Percentiles rank a stretch among this genome's conserved stretches.
Evolutionary conservation across 2,329 filamentous ascomycete species (phyloP).

Genomic region (Hymenoscyphus infarciens): DNA sequence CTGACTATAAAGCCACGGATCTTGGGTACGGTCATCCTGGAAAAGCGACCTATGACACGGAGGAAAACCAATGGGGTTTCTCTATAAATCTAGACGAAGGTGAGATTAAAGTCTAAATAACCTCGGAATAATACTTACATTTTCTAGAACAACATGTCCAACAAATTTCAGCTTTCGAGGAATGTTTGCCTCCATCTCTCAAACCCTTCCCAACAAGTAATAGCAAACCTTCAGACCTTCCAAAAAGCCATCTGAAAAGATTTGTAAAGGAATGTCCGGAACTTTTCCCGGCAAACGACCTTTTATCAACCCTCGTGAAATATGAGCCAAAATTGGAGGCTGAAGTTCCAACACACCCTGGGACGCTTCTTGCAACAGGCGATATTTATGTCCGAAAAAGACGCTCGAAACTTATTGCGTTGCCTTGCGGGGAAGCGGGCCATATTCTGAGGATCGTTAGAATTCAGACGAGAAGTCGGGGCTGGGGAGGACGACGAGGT

Average conservation of each 20-base stretch:
- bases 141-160: slow-evolving; percentile 23
- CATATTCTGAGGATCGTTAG: slow-evolving; percentile 32
- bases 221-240: slow-evolving; percentile 12
- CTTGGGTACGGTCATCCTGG: slow-evolving; percentile 53
- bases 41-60: slow-evolving; percentile 42
- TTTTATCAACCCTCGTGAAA: slow-evolving; percentile 16
- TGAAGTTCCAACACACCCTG: slow-evolving; percentile 14
- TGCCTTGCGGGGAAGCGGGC: slow-evolving; percentile 31
- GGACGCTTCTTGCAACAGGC: slow-evolving; percentile 27
- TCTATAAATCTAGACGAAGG: slow-evolving; percentile 24
- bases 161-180: slow-evolving; percentile 29
- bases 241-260: slow-evolving; percentile 25
- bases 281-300: slow-evolving; percentile 20
- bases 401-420: slow-evolving; percentile 27
- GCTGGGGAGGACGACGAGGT: slow-evolving; percentile 29
- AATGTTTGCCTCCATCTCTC: slow-evolving; percentile 27
- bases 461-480: slow-evolving; percentile 26
- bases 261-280: slow-evolving; percentile 29
- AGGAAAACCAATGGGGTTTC: slow-evolving; percentile 34
- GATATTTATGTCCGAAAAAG: slow-evolving; percentile 22
- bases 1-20: slow-evolving; percentile 41
- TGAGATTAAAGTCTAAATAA: slow-evolving; percentile 10
- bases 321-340: slow-evolving; percentile 3
- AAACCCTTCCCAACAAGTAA: slow-evolving; percentile 14
- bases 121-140: slow-evolving; percentile 13